These are phyloP conservation scores for Lasiodiplodia sp. DNA, from an alignment of 2,329 filamentous ascomycete genomes.

Conservation along the genomic window DNA sequence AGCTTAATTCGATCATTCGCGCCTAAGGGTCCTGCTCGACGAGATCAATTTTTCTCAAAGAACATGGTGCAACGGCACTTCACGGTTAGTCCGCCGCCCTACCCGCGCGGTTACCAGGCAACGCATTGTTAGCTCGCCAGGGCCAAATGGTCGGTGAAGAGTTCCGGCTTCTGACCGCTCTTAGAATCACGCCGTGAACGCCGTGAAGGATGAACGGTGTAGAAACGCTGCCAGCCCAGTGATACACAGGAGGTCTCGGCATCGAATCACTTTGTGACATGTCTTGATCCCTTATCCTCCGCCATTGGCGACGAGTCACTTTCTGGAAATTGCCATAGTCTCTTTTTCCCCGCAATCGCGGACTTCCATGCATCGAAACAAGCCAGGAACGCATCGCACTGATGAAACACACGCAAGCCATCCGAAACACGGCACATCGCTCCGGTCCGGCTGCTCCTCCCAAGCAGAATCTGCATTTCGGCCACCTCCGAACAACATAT, in stretches of 20 bases:
- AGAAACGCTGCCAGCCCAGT: background rate
- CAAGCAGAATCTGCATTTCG: background rate
- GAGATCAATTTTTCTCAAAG: conserved; percentile 3
- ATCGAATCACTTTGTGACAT: background rate
- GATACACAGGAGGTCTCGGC: background rate
- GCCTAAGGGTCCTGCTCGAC: background rate
- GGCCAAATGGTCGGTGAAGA: conserved; percentile 25
- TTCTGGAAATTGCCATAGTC: background rate
- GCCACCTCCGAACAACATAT: background rate
- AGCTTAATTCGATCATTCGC: conserved; percentile 15
- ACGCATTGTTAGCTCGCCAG: background rate
- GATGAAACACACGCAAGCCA: conserved; percentile 8
- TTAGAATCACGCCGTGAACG: conserved; percentile 6
- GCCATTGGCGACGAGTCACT: conserved; percentile 9
- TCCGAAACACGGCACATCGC: conserved; percentile 2
- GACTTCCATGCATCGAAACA: background rate
- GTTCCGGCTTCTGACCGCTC: background rate
- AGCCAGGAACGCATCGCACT: conserved; percentile 5
- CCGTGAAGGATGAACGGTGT: conserved; percentile 6
- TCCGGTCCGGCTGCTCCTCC: conserved; percentile 4
- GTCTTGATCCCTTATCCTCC: background rate
- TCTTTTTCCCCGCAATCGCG: background rate
- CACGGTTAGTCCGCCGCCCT: background rate
- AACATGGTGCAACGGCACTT: background rate
- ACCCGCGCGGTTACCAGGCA: conserved; percentile 3